Evolutionary conservation across 2,329 filamentous ascomycete species (phyloP), one percentile per base, ranked within the genome.

Genomic region (Dactylonectria estremocensis): DNA sequence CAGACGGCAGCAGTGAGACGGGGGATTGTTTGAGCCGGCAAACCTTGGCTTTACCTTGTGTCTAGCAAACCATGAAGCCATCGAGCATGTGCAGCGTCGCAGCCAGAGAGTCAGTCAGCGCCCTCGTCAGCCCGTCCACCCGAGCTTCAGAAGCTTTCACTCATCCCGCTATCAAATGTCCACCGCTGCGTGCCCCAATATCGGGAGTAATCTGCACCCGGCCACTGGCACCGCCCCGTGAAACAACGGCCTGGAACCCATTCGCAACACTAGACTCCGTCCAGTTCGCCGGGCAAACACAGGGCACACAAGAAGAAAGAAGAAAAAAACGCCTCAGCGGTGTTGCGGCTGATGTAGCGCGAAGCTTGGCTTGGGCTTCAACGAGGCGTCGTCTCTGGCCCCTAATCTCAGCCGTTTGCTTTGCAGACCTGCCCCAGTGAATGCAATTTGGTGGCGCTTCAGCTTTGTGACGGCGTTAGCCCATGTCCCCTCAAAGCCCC

Each of bases 361-460:
- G 46, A 28, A 31, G 48, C 61, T 48, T 35, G 24, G 24, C 24
- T 28, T 28, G 24, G 24, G 24, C 24, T 28, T 28, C 24, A 28
- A 28, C 24, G 24, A 28, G 37, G 24, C 55, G n/a, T 43, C 10
- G 28, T 14, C 10, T 9, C 14, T 61, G 24, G 40, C 18, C 22
- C 46, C 31, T 52, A 50, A 46, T 57, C 20, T 59, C n/a, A 22
- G 7, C 24, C n/a, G 16, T 20, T 43, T 33, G 54, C 54, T 43
- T 46, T 45, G 18, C 31, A 43, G 40, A 43, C 40, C 33, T n/a
- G 14, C 40, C 40, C 14, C 40, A 14, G 16, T 4, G 28, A 61
- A 20, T 20, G 57, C 46, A 75, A 75, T 72, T 75, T 74, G 61
- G 73, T 75, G 73, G 73, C 73, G 72, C 70, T 64, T 61, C 68